Conservation (phyloP, 1,284 basidiomycete species). For the Cutaneotrichosporon cutaneum region DNA sequence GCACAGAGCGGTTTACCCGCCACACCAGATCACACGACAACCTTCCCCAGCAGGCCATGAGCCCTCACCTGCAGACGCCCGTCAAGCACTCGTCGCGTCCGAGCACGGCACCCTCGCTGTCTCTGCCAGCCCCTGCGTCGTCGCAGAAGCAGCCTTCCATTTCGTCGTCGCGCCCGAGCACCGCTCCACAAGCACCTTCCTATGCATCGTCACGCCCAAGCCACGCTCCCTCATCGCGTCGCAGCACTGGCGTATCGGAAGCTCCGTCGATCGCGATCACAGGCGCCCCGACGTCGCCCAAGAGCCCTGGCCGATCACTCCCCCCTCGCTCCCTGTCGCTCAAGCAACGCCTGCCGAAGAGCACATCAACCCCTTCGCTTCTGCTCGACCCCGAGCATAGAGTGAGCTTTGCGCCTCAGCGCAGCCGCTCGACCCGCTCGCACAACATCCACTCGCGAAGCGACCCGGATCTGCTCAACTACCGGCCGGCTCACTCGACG, state of each 20-base stretch:
- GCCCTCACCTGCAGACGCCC: background rate
- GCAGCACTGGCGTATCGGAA: background rate
- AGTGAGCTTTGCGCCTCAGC: background rate
- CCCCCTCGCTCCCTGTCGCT: background rate
- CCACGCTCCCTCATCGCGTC: background rate
- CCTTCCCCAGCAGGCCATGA: constrained; percentile 3
- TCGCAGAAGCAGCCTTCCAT: background rate
- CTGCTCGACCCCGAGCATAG: background rate
- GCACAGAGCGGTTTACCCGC: background rate
- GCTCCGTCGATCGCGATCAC: background rate
- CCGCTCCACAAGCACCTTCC: background rate
- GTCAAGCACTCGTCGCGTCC: background rate
- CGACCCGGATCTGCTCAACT: constrained; percentile 11
- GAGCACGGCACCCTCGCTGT: background rate
- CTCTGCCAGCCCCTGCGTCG: background rate
- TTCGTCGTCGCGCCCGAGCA: background rate
- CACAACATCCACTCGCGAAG: constrained; percentile 5
- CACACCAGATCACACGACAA: constrained; percentile 9
- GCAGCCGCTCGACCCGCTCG: constrained; percentile 6
- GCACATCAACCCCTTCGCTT: constrained; percentile 12
- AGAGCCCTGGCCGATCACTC: background rate
- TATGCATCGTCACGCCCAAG: background rate
- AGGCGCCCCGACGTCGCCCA: background rate
- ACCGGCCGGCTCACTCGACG: background rate
- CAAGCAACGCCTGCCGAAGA: constrained; percentile 10